phyloP scores from a whole-genome alignment of 2,329 filamentous ascomycete species.

The Exophiala spinifera region DNA sequence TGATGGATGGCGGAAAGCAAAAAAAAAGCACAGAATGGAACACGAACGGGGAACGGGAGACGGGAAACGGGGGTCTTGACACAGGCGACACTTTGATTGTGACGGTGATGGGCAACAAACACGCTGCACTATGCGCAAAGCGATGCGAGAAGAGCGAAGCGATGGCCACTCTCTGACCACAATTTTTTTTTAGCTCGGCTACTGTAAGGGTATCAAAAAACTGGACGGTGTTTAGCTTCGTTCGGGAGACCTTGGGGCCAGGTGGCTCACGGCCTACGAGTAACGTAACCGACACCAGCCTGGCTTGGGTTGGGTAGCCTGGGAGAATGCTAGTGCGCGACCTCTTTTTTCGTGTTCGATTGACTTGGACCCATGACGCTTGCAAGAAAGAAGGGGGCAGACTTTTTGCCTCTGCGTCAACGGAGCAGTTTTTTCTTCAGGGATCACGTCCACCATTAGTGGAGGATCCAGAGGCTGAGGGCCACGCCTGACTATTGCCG shows the following conservation, averaged over 20 bases:
- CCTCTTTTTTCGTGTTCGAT: background rate
- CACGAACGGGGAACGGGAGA: conserved; percentile 20
- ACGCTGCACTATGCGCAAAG: background rate
- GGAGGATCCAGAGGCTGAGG: background rate
- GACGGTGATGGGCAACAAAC: conserved; percentile 1
- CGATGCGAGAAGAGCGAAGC: conserved; percentile 1
- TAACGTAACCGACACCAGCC: background rate
- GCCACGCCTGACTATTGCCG: background rate
- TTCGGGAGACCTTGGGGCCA: background rate
- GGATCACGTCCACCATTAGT: background rate
- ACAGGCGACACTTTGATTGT: background rate
- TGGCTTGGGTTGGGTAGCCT: background rate
- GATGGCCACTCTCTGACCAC: conserved; percentile 3
- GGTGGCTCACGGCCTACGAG: no score
- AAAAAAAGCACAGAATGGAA: conserved; percentile 6
- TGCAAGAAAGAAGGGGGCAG: background rate
- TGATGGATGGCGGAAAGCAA: conserved; percentile 19
- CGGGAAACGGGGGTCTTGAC: conserved; percentile 17
- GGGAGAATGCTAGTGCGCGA: background rate
- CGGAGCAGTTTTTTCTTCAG: background rate
- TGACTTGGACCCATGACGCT: conserved; percentile 2
- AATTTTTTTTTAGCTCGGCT: conserved; percentile 4
- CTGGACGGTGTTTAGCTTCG: background rate
- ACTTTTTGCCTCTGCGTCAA: background rate
- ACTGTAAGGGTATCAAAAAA: background rate